A percentile compares a stretch with the other conserved stretches of the same genome.
phyloP scores from a whole-genome alignment of 2,329 filamentous ascomycete species.

The Cylindrodendrum hubeiense region DNA sequence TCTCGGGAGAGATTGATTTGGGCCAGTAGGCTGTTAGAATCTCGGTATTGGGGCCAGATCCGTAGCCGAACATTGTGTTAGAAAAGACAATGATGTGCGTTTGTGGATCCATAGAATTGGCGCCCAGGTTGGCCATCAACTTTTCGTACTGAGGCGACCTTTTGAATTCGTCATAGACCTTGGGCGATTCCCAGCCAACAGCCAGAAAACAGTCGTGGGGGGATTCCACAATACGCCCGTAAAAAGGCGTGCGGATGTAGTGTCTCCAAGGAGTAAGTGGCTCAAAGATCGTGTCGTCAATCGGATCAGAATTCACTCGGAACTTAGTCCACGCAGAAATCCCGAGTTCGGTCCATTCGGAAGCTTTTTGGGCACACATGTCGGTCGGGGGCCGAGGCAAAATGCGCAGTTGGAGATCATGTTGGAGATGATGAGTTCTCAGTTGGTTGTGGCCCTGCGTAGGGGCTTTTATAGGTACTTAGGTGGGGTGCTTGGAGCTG shows the following conservation, averaged over 20 bases:
- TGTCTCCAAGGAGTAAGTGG: not conserved
- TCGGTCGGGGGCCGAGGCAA: no score
- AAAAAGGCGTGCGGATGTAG: not conserved
- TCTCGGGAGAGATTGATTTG: not conserved
- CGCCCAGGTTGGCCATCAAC: slow-evolving; percentile 8
- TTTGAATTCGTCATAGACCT: slow-evolving; percentile 3
- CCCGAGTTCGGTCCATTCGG: not conserved
- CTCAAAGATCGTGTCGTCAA: slow-evolving; percentile 1
- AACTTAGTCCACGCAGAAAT: slow-evolving; percentile 14
- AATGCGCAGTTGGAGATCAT: no score
- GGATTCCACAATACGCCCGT: slow-evolving; percentile 3
- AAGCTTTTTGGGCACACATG: not conserved
- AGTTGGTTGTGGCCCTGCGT: no score
- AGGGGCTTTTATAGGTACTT: no score
- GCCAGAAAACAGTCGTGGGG: slow-evolving; percentile 7
- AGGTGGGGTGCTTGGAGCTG: no score
- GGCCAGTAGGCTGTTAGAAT: slow-evolving; percentile 9
- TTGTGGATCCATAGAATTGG: not conserved
- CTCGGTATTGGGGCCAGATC: slow-evolving; percentile 7
- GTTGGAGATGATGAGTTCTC: no score
- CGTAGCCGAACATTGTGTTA: not conserved
- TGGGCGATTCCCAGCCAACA: not conserved
- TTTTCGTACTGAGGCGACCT: slow-evolving; percentile 3
- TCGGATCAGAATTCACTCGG: not conserved
- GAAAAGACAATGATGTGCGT: slow-evolving; percentile 1